These are phyloP conservation scores for Carex myosuroides DNA, from an alignment of 176 grass and related monocot species.

Conservation along the genomic window DNA sequence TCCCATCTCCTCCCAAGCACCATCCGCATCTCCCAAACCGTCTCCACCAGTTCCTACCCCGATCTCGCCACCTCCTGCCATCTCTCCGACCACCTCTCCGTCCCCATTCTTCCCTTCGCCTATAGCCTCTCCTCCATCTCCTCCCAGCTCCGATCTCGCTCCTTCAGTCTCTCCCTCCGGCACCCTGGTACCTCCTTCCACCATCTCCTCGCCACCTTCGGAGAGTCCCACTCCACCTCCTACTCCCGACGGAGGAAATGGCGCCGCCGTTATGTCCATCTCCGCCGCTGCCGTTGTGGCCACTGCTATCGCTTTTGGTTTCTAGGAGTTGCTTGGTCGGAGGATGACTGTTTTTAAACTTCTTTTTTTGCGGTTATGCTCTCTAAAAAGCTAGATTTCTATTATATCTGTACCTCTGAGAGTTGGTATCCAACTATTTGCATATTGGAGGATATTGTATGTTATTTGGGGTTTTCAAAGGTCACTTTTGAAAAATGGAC, in stretches of 20 bases:
- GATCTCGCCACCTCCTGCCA: neutral
- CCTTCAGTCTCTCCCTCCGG: neutral
- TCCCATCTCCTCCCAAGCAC: neutral
- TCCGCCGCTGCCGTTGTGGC: conserved; percentile 13
- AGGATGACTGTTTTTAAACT: neutral
- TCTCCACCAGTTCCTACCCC: neutral
- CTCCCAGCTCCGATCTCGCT: neutral
- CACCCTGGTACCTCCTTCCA: neutral
- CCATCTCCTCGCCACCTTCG: conserved; percentile 6
- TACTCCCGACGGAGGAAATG: neutral
- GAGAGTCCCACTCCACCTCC: neutral
- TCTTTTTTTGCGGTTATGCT: neutral
- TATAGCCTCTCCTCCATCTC: neutral
- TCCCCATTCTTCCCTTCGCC: neutral
- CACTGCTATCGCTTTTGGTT: neutral
- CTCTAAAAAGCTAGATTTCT: neutral
- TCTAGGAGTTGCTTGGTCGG: neutral
- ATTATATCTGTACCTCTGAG: neutral
- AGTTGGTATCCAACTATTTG: neutral
- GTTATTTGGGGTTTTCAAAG: neutral
- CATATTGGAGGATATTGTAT: neutral
- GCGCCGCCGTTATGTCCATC: conserved; percentile 8
- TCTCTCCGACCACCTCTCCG: neutral
- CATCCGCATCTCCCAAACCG: neutral
- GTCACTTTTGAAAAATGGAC: neutral